Conservation (phyloP, 768 basidiomycete genomes). For the Mycena albidolilacea region DNA sequence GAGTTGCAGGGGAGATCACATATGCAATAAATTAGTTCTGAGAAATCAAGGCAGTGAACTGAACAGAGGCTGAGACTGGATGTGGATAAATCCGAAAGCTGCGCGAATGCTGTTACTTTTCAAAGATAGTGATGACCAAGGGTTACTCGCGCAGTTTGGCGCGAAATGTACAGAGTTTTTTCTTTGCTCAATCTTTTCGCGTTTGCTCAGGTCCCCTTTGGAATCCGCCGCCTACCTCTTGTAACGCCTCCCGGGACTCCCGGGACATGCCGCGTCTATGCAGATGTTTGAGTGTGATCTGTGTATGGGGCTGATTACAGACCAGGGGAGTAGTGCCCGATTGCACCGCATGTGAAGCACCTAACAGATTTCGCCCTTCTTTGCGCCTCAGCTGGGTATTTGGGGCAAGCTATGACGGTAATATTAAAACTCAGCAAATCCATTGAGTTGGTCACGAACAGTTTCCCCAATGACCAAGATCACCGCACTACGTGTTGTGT, state of each 20-base stretch:
- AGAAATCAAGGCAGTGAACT: too few relatives aligned
- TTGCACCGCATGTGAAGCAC: slow-evolving; percentile 15
- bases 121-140: background rate
- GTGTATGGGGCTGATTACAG: slow-evolving; percentile 17
- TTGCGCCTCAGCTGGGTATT: background rate
- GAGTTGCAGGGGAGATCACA: too few relatives aligned
- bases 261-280: slow-evolving; percentile 15
- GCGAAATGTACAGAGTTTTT: slow-evolving; percentile 14
- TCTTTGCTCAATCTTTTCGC: background rate
- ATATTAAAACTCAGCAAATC: slow-evolving; percentile 16
- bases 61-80: background rate
- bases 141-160: slow-evolving; percentile 1
- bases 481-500: slow-evolving; percentile 3
- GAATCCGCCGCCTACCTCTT: slow-evolving; percentile 8
- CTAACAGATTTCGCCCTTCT: slow-evolving; percentile 7
- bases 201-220: slow-evolving; percentile 4
- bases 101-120: background rate
- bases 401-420: slow-evolving; percentile 18
- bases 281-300: slow-evolving; percentile 14
- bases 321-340: slow-evolving; percentile 15
- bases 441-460: slow-evolving; percentile 15
- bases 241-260: background rate
- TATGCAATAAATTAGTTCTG: too few relatives aligned
- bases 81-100: background rate
- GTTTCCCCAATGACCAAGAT: slow-evolving; percentile 14